Conservation (phyloP, 345 rosid genomes). For the Excoecaria cochinchinensis region DNA sequence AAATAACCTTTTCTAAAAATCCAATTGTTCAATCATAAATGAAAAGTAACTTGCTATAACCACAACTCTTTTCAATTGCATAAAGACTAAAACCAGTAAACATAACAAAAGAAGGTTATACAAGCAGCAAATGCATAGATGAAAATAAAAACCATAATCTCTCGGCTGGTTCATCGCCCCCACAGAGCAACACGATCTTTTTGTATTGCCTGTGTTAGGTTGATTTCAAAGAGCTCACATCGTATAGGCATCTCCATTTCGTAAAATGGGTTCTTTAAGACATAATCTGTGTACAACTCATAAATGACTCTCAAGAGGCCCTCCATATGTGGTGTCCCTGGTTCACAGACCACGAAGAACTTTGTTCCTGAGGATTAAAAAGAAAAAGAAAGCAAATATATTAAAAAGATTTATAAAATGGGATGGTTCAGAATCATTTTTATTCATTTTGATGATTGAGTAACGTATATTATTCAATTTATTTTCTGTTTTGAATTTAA, state of each 20-base stretch:
- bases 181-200: conserved; percentile 71
- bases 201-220: conserved; percentile 73
- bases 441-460: not conserved
- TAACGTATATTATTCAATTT: not conserved
- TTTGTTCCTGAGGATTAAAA: conserved; percentile 61
- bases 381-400: not conserved
- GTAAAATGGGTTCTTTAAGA: conserved; percentile 93
- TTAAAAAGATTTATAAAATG: not conserved
- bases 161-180: conserved; percentile 47
- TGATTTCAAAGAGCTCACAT: conserved; percentile 90
- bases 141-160: not conserved
- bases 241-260: conserved; percentile 99
- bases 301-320: conserved; percentile 71
- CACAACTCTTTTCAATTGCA: not conserved
- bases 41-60: not conserved
- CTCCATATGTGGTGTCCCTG: conserved; percentile 85
- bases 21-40: not conserved
- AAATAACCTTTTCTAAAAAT: not conserved
- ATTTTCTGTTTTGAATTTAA: not conserved
- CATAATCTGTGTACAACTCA: conserved; percentile 86
- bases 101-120: not conserved
- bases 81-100: not conserved
- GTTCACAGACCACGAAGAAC: conserved; percentile 93
- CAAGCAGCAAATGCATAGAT: not conserved
- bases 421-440: not conserved